phyloP scores from a whole-genome alignment of 106 monocot genomes.

The Apostasia ramifera region DNA sequence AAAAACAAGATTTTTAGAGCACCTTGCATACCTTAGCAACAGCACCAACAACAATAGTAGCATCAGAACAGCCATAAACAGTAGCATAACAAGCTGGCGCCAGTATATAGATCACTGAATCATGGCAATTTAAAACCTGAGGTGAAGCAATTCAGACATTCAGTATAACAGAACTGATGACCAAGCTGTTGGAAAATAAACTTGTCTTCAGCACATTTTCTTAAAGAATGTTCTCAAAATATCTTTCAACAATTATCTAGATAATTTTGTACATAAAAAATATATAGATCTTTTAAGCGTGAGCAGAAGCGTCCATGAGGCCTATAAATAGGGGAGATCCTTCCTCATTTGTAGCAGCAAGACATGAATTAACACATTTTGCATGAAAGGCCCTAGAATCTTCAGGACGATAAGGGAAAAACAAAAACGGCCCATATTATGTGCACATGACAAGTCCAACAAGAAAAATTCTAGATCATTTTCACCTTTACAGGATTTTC shows the following conservation, averaged over 20 bases:
- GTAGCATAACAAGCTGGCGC: slow-evolving; percentile 80
- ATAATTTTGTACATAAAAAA: too few species aligned
- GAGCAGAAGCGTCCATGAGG: too few species aligned
- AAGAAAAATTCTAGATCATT: neutral
- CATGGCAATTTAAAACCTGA: slow-evolving; percentile 79
- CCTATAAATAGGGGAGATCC: too few species aligned
- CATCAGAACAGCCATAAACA: slow-evolving; percentile 81
- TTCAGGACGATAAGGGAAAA: too few species aligned
- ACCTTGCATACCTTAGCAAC: slow-evolving; percentile 65
- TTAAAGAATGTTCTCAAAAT: too few species aligned
- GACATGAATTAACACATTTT: too few species aligned
- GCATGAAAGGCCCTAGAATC: too few species aligned
- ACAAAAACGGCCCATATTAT: neutral
- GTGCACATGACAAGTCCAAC: neutral
- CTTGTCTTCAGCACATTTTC: too few species aligned
- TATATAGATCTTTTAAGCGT: too few species aligned
- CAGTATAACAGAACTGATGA: neutral
- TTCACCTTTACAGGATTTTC: slow-evolving; percentile 80
- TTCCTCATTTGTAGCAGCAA: too few species aligned
- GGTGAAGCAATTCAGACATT: neutral
- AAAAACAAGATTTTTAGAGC: neutral
- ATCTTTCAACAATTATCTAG: too few species aligned
- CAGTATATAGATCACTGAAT: slow-evolving; percentile 64
- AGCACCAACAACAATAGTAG: slow-evolving; percentile 72
- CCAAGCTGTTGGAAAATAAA: neutral